These are phyloP conservation scores for Nicotiana knightiana DNA, from an alignment of 257 asterid species.

Conservation along the genomic window DNA sequence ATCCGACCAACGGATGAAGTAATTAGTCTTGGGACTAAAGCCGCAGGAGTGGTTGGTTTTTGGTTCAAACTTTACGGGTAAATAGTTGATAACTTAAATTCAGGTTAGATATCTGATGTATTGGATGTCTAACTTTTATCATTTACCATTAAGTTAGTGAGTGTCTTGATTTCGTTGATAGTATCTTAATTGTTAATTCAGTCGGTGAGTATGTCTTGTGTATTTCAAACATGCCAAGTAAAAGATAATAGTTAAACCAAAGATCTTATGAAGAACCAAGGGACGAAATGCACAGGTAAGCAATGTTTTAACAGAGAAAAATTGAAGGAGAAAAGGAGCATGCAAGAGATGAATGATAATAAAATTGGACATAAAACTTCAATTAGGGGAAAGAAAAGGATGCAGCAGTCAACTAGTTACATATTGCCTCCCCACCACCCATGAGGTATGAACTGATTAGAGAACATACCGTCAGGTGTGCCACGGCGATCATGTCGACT, in stretches of 20 bases:
- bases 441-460: not conserved
- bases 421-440: not conserved
- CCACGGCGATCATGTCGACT: constrained; percentile 83
- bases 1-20: not conserved
- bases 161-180: not conserved
- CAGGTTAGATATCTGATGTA: not conserved
- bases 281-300: not conserved
- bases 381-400: not conserved
- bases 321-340: not conserved
- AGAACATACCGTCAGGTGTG: constrained; percentile 74
- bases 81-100: not conserved
- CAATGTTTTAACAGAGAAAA: not conserved
- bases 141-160: not conserved
- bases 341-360: not conserved
- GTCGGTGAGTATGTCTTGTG: not conserved
- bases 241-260: not conserved
- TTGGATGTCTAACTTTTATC: not conserved
- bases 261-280: not conserved
- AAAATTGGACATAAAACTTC: not conserved
- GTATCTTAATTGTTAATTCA: not conserved
- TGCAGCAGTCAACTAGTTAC: not conserved
- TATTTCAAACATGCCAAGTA: not conserved
- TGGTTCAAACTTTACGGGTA: not conserved
- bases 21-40: not conserved
- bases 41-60: not conserved